Percentiles rank a stretch among this genome's conserved stretches.
Conservation (phyloP, 2,329 filamentous ascomycete species). For the Xylariaceae sp. region DNA sequence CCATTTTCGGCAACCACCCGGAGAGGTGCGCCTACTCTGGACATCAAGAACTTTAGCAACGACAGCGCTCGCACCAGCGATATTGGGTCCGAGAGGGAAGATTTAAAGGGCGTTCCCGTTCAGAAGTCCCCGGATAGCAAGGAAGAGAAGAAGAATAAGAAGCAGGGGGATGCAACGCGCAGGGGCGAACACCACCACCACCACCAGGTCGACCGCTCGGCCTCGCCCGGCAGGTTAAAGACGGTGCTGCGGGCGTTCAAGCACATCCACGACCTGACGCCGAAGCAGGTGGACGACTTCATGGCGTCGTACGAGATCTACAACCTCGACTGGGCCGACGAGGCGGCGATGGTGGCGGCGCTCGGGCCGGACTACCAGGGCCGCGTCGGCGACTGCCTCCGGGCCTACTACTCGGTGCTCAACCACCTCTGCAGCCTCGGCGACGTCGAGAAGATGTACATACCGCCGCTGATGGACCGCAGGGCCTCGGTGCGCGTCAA, state of each 20-base stretch:
- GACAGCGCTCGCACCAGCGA: conserved; percentile 33
- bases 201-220: conserved; percentile 38
- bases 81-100: conserved; percentile 29
- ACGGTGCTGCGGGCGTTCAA: conserved; percentile 46
- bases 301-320: conserved; percentile 54
- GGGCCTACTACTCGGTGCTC: conserved; percentile 47
- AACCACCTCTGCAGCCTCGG: conserved; percentile 51
- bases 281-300: conserved; percentile 48
- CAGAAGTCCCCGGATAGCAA: conserved; percentile 5
- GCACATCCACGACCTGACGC: conserved; percentile 42
- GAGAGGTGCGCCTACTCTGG: conserved; percentile 12
- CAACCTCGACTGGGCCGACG: conserved; percentile 49
- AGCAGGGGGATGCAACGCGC: no score
- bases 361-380: conserved; percentile 45
- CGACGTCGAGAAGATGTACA: conserved; percentile 55
- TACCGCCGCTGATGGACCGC: conserved; percentile 48
- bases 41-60: conserved; percentile 25
- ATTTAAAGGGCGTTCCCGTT: conserved; percentile 12
- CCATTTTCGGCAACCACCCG: neutral
- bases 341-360: conserved; percentile 41
- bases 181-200: no score
- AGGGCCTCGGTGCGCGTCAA: conserved; percentile 45
- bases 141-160: conserved; percentile 10
- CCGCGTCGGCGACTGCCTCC: conserved; percentile 46
- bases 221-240: conserved; percentile 42